Evolutionary conservation across 169 alveolate genomes (phyloP).

Genomic region (Plasmodium coatneyi): DNA sequence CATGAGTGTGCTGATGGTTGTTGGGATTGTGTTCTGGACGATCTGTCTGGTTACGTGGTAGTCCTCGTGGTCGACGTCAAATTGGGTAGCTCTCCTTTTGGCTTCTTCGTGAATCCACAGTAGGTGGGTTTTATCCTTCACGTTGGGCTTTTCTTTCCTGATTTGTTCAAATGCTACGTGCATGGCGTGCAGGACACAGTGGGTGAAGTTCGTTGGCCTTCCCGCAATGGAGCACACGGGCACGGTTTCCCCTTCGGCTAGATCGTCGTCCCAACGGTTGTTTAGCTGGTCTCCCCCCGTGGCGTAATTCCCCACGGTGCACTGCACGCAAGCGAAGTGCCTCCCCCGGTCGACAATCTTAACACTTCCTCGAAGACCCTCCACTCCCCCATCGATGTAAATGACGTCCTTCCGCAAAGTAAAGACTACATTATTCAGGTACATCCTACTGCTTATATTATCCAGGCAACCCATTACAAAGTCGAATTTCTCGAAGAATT

Average conservation of each 20-base stretch:
- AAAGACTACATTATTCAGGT: slow-evolving; percentile 16
- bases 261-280: background rate
- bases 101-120: slow-evolving; percentile 40
- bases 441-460: slow-evolving; percentile 37
- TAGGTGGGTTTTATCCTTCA: background rate
- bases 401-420: slow-evolving; percentile 24
- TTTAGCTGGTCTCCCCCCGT: background rate
- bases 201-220: slow-evolving; percentile 77
- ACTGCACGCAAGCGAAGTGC: slow-evolving; percentile 76
- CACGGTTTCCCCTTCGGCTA: background rate
- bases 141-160: background rate
- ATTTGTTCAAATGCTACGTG: slow-evolving; percentile 9
- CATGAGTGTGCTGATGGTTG: slow-evolving; percentile 36
- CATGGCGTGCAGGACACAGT: slow-evolving; percentile 74
- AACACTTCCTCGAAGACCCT: slow-evolving; percentile 78
- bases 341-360: slow-evolving; percentile 56
- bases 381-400: slow-evolving; percentile 82
- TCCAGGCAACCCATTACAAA: slow-evolving; percentile 64
- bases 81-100: slow-evolving; percentile 26
- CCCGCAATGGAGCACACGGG: slow-evolving; percentile 76
- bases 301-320: slow-evolving; percentile 71
- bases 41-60: slow-evolving; percentile 42
- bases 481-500: slow-evolving; percentile 28
- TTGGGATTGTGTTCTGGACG: slow-evolving; percentile 28
- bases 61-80: slow-evolving; percentile 15